Evolutionary conservation across 345 rosid species (phyloP), one percentile per base, ranked within the genome.

Genomic region (Eucalyptus marginata): DNA sequence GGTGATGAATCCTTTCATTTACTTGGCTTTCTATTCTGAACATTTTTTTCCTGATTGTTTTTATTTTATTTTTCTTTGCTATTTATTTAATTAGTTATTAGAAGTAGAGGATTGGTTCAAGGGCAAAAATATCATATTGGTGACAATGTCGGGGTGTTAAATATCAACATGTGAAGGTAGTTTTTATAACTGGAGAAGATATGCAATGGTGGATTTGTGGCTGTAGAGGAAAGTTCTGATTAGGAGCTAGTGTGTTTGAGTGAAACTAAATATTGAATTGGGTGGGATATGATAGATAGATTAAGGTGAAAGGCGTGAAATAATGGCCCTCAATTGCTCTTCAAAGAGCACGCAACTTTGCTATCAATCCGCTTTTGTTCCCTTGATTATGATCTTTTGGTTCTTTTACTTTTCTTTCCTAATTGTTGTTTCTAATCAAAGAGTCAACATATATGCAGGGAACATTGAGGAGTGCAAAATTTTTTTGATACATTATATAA

Each of bases 401-500:
- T 58, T 58, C n/a, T 58, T 58, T 71, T 87, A 18, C 49, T 31
- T 81, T 90, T 33, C 88, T 80, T 43, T 85, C 46, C 86, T 89
- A 50, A 64, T 5, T 88, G 59, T 47, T 31, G 11, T 40, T 52
- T 86, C 59, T 87, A 90, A 46, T 66, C 88, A 8, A 93, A 62
- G 88, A 25, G 66, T 58, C 66, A 11, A 58, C 7, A 58, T 11
- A 58, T 25, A 0, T 25, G 89, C 96, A 71, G 44, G 80, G 20
- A 33, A 33, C 44, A 56, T 33, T 16, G 25, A 40, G 80, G 80
- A 7, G 0, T 68, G 80, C 80, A 68, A 94, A 25, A 0, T 2
- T 25, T 4, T 25, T 58, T 59, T 27, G 66, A 59, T 59, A 25
- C 15, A 2, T 59, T 97, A 59, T 97, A 97, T 90, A 95, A 97